phyloP scores from a whole-genome alignment of 352 stramenopile genomes.

The Pythium scleroteichum region DNA sequence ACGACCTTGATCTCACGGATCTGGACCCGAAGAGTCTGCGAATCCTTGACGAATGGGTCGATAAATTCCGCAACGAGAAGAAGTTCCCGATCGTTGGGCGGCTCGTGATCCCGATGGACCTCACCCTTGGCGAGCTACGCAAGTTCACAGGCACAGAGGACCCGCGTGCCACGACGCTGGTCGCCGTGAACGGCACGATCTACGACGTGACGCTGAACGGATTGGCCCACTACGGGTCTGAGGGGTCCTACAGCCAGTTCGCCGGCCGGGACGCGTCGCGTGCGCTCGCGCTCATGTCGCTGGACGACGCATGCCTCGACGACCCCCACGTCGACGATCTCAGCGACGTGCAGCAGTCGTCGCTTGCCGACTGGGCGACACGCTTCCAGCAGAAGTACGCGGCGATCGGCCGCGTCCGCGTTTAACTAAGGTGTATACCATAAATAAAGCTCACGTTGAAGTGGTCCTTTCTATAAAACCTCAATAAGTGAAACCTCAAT shows the following conservation, averaged over 20 bases:
- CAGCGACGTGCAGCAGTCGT: constrained; percentile 79
- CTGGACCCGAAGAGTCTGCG: constrained; percentile 32
- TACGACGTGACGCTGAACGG: constrained; percentile 94
- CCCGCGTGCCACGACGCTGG: constrained; percentile 77
- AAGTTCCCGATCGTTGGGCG: constrained; percentile 90
- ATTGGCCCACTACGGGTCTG: constrained; percentile 89
- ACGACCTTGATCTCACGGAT: constrained; percentile 49
- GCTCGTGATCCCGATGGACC: constrained; percentile 57
- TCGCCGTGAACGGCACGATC: constrained; percentile 87
- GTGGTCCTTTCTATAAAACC: constrained; percentile 19
- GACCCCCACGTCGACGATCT: constrained; percentile 82
- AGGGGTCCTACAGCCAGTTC: constrained; percentile 92
- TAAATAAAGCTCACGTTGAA: constrained; percentile 28
- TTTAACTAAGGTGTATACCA: constrained; percentile 15
- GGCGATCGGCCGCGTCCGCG: constrained; percentile 66
- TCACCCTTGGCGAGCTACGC: constrained; percentile 69
- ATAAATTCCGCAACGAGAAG: constrained; percentile 85
- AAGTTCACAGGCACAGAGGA: constrained; percentile 70
- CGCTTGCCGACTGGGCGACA: constrained; percentile 93
- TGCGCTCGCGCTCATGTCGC: constrained; percentile 94
- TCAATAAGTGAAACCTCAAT: background rate
- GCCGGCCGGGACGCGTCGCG: constrained; percentile 92
- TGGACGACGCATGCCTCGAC: constrained; percentile 88
- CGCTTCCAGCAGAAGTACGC: constrained; percentile 94
- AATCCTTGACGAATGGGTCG: constrained; percentile 71